Base-by-base conservation (phyloP, 2,329 filamentous ascomycete species). In the Ophiobolus disseminans region DNA sequence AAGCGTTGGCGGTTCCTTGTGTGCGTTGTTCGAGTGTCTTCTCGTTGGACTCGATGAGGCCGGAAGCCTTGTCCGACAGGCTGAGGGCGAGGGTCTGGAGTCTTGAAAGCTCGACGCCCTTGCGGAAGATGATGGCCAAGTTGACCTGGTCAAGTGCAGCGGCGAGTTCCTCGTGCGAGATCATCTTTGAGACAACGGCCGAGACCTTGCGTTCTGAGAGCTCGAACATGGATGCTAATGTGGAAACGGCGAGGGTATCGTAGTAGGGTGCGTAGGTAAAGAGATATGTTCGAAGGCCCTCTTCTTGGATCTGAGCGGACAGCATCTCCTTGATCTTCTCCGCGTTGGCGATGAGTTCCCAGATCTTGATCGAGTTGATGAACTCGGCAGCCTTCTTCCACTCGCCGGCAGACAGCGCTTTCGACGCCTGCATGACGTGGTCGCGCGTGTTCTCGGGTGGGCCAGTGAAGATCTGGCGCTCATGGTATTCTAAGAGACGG, bases 241-340 rank as follows among this genome's bases (percentile, higher is more conserved):
- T 95, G 60, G 85, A 82, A 63, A 97, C 83, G 52, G 91, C 88
- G 51, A 99, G 86, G 17, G 94, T 97, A 78, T 99, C 94, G 81
- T 99, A 99, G 83, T 95, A 99, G 44, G 94, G 94, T 28, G 95
- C 94, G 76, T 99, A 99, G 46, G 94, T 99, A 84, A 99, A 99
- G 65, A 99, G 90, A 75, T 97, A 99, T 45, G 94, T 99, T 65
- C 94, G 87, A 44, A 99, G 86, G 65, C 95, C 94, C 80, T 99
- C 94, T 76, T 99, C 94, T 76, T 99, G 95, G 71, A 97, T 96
- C 81, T 99, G 94, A 74, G 91, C 91, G 45, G 92, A 90, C 54
- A 99, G 89, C 94, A 99, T 97, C 44, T 83, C 77, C 86, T 97
- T 97, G 82, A 97, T 96, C 74, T 91, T 89, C 47, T 93, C 90